Conservation (phyloP, 176 grass and related monocot species). For the barley (Hordeum vulgare) region DNA sequence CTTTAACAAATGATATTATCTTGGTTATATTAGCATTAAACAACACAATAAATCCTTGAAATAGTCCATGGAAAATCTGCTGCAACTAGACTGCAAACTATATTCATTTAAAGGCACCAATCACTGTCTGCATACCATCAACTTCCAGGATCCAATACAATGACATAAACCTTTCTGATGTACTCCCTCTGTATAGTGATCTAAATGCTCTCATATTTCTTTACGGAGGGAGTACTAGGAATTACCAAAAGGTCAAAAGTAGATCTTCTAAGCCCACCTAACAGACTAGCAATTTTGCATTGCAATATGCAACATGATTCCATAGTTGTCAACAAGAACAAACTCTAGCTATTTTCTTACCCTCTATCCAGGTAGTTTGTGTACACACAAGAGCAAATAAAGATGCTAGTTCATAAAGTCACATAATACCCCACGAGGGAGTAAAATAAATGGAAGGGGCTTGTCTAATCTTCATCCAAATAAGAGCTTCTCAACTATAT, state of each 20-base stretch:
- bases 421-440: not conserved
- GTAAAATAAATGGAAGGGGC: not conserved
- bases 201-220: too few species aligned
- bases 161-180: too few species aligned
- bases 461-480: not conserved
- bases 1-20: not conserved
- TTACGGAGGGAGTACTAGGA: too few species aligned
- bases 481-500: not conserved
- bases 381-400: not conserved
- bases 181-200: too few species aligned
- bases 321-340: not conserved
- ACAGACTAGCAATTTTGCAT: not conserved
- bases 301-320: not conserved
- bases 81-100: not conserved
- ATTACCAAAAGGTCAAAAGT: not conserved
- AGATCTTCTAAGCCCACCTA: not conserved
- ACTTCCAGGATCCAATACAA: not conserved
- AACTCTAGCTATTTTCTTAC: not conserved
- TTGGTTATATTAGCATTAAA: not conserved
- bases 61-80: not conserved
- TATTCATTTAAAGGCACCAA: not conserved
- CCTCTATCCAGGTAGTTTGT: not conserved
- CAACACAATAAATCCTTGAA: not conserved
- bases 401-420: not conserved
- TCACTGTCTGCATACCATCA: not conserved